Percentiles rank a stretch among this genome's conserved stretches.
Evolutionary conservation across 2,329 filamentous ascomycete species (phyloP).

Genomic region (Graphilbum fragrans): DNA sequence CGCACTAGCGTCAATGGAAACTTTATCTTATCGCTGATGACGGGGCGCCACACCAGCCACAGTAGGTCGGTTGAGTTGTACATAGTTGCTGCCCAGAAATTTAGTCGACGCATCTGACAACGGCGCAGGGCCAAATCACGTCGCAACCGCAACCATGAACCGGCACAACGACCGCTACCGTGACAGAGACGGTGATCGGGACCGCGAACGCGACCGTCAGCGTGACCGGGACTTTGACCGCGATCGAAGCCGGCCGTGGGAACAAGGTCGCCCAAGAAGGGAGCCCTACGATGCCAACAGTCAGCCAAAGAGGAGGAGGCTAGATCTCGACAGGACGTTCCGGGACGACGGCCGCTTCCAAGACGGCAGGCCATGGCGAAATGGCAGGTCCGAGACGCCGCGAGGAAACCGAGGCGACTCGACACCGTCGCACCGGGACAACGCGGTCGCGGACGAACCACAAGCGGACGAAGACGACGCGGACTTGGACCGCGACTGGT

Average conservation of each 20-base stretch:
- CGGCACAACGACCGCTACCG: constrained; percentile 4
- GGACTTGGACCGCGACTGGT: constrained; percentile 85
- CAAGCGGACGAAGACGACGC: constrained; percentile 58
- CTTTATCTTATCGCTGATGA: constrained; percentile 27
- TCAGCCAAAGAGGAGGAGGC: constrained; percentile 38
- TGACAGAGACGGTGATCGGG: not conserved
- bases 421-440: constrained; percentile 40
- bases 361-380: constrained; percentile 34
- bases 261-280: not conserved
- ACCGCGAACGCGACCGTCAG: not conserved
- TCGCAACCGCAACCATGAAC: not conserved
- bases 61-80: no score
- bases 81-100: no score
- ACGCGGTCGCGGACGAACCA: constrained; percentile 48
- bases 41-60: no score
- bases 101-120: no score
- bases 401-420: constrained; percentile 7
- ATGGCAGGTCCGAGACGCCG: constrained; percentile 14
- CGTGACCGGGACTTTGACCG: constrained; percentile 1
- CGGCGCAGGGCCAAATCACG: not conserved
- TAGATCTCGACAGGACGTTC: constrained; percentile 43
- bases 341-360: constrained; percentile 44
- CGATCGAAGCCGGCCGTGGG: not conserved
- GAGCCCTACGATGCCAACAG: not conserved
- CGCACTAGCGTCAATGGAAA: no score